A percentile compares a stretch with the other conserved stretches of the same genome.
phyloP scores from a whole-genome alignment of 768 basidiomycete species.

The Phlebiopsis flavidoalba region DNA sequence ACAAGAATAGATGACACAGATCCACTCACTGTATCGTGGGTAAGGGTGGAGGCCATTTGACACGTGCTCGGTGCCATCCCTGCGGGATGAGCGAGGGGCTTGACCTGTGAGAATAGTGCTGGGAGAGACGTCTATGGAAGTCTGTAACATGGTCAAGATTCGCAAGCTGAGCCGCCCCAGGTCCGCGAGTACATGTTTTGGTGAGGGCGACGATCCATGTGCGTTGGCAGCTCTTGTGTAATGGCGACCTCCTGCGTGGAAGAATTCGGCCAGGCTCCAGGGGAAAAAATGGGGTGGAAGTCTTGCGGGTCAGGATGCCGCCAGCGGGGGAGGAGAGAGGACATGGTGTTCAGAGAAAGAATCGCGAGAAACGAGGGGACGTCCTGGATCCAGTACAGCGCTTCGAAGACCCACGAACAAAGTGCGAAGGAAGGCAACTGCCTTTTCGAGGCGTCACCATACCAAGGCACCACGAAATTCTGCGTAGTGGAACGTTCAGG shows the following conservation, averaged over 20 bases:
- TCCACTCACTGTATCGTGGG: constrained; percentile 7
- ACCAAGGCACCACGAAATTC: neutral
- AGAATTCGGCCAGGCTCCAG: constrained; percentile 42
- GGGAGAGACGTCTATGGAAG: constrained; percentile 24
- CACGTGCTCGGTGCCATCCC: neutral
- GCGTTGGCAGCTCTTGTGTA: constrained; percentile 12
- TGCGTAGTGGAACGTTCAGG: constrained; percentile 3
- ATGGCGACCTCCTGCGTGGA: constrained; percentile 18
- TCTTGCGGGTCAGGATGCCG: constrained; percentile 15
- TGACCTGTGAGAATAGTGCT: constrained; percentile 2
- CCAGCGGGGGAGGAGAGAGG: constrained; percentile 8
- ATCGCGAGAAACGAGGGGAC: neutral
- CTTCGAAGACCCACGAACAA: neutral
- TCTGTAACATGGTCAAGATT: constrained; percentile 26
- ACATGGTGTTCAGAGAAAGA: constrained; percentile 9
- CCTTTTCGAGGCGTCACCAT: constrained; percentile 9
- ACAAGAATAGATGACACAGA: neutral
- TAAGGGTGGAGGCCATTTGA: constrained; percentile 8
- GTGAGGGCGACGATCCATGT: neutral
- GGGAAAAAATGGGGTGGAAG: constrained; percentile 31
- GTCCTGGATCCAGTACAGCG: neutral
- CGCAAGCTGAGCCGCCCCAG: neutral
- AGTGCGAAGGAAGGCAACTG: constrained; percentile 10
- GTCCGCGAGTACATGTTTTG: neutral
- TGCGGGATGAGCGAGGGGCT: neutral